phyloP scores from a whole-genome alignment of 2,329 filamentous ascomycete genomes.

The Phoma herbarum region DNA sequence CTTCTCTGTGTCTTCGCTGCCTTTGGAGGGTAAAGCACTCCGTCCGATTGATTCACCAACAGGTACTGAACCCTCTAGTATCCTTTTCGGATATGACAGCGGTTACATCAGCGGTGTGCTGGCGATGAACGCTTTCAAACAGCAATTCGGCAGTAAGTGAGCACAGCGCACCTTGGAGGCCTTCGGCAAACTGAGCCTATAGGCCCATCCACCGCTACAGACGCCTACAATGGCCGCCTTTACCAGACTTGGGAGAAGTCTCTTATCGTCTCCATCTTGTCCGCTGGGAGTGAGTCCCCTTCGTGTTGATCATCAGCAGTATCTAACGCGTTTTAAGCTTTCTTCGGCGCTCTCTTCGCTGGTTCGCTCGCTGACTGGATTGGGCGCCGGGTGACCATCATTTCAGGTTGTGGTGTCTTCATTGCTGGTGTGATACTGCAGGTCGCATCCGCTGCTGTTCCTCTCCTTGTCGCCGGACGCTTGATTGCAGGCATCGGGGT shows the following conservation, averaged over 20 bases:
- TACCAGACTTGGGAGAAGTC: slow-evolving; percentile 65
- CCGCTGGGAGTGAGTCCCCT: slow-evolving; percentile 62
- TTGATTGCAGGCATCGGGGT: slow-evolving; percentile 53
- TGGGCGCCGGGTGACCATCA: slow-evolving; percentile 72
- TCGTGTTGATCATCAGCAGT: no score
- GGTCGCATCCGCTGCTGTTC: slow-evolving; percentile 45
- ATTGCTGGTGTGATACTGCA: slow-evolving; percentile 51
- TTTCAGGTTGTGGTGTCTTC: slow-evolving; percentile 48
- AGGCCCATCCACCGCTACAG: slow-evolving; percentile 59
- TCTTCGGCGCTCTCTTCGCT: slow-evolving; percentile 76
- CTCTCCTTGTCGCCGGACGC: slow-evolving; percentile 50
- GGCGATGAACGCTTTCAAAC: slow-evolving; percentile 53
- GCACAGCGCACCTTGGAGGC: not conserved
- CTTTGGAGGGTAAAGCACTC: slow-evolving; percentile 57
- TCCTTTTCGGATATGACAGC: slow-evolving; percentile 82
- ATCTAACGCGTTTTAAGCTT: slow-evolving; percentile 59
- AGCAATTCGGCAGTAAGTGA: slow-evolving; percentile 52
- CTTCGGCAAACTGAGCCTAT: slow-evolving; percentile 54
- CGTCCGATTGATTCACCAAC: not conserved
- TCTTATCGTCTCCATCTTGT: slow-evolving; percentile 82
- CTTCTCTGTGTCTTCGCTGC: slow-evolving; percentile 58
- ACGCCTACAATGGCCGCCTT: slow-evolving; percentile 52
- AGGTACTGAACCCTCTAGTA: not conserved
- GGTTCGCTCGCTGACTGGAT: slow-evolving; percentile 72
- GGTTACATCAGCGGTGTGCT: slow-evolving; percentile 76